A percentile compares a stretch with the other conserved stretches of the same genome.
Evolutionary conservation across 139 green algal species (phyloP).

Genomic region (Haematococcus lacustris): DNA sequence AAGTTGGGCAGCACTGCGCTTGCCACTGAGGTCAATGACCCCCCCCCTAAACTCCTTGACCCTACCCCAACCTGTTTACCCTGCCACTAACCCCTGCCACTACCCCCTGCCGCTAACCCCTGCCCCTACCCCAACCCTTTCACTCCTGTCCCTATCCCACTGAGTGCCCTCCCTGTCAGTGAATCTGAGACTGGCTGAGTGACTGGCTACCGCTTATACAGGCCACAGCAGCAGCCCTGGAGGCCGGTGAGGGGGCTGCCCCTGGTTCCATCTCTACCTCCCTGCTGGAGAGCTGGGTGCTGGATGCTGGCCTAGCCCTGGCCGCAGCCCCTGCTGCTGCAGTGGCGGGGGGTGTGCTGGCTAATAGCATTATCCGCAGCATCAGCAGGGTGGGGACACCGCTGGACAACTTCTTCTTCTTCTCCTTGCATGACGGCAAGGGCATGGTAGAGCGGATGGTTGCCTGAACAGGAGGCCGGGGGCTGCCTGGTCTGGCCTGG

Average conservation of each 20-base stretch:
- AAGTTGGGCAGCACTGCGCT: neutral
- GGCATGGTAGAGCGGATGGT: slow-evolving; percentile 55
- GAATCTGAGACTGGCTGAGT: neutral
- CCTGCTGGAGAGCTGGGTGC: neutral
- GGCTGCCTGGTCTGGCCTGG: too few species aligned
- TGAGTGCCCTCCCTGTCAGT: neutral
- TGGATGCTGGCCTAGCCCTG: neutral
- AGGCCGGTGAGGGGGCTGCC: neutral
- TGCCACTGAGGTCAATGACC: neutral
- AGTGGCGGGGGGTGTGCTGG: slow-evolving; percentile 76
- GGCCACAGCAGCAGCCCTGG: neutral
- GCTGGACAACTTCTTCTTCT: slow-evolving; percentile 85
- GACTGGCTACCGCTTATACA: neutral
- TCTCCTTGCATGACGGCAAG: slow-evolving; percentile 39
- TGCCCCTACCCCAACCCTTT: neutral
- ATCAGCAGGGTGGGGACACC: slow-evolving; percentile 64
- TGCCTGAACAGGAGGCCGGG: too few species aligned
- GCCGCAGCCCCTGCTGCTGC: slow-evolving; percentile 44
- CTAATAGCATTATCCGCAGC: slow-evolving; percentile 79
- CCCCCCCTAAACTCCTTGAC: neutral
- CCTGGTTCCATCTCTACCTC: neutral
- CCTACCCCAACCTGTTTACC: neutral
- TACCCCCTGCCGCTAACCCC: neutral
- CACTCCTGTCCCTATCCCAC: neutral
- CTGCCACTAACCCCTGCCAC: neutral